Base-by-base conservation (phyloP, 139 green algal species). In the Chlamydomonas incerta region DNA sequence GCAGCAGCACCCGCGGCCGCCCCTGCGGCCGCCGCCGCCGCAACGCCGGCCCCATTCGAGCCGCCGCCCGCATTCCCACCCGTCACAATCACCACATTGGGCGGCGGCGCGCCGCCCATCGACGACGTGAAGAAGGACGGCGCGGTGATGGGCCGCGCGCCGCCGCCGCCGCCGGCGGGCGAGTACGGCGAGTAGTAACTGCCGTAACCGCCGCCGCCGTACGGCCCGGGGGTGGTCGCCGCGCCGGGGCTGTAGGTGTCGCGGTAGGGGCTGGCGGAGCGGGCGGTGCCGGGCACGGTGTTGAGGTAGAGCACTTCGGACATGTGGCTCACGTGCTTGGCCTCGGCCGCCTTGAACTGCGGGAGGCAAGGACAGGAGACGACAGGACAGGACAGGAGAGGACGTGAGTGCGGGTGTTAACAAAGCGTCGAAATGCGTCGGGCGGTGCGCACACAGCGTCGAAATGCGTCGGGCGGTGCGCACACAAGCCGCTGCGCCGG, bases 331-430 rank as follows among this genome's bases (percentile, higher is more conserved):
- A 46, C 79, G 79, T 85, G 79, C 21, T 75, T 33, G 18, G 20
- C 65, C 79, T 85, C 79, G 10, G 65, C 65, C 29, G 47, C 65
- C 63, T 85, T 85, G 65, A 85, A 85, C 79, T 85, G 67, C 24
- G 74, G n/a, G n/a, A n/a, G n/a, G n/a, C n/a, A n/a, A n/a, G n/a
- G n/a, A n/a, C n/a, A n/a, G n/a, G n/a, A n/a, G n/a, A n/a, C n/a
- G n/a, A n/a, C n/a, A n/a, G n/a, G n/a, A n/a, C n/a, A n/a, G n/a
- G n/a, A n/a, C n/a, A 18, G 23, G 24, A 23, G 67, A n/a, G n/a
- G 28, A 28, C 29, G 63, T 15, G 63, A 17, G 21, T 11, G n/a
- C n/a, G n/a, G n/a, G n/a, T n/a, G n/a, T n/a, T n/a, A n/a, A n/a
- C n/a, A n/a, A n/a, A n/a, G n/a, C n/a, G n/a, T n/a, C n/a, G n/a